Conservation (phyloP, 768 basidiomycete genomes). For the Suillus subalutaceus region DNA sequence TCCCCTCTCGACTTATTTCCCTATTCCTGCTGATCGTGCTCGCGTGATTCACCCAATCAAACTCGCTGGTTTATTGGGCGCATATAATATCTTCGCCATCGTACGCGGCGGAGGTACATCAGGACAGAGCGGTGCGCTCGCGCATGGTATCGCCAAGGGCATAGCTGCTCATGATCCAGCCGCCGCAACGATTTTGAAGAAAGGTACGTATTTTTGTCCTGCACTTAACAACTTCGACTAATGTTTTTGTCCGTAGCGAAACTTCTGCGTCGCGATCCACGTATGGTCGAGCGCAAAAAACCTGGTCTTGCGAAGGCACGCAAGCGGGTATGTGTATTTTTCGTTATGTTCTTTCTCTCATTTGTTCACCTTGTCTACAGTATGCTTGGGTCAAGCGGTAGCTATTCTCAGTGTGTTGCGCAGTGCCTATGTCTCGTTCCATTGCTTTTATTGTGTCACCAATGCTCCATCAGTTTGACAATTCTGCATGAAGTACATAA, state of each 20-base stretch:
- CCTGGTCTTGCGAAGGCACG: slow-evolving; percentile 90
- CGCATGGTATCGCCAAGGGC: slow-evolving; percentile 75
- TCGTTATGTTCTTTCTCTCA: background rate
- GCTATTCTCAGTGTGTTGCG: slow-evolving; percentile 8
- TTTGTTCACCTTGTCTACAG: slow-evolving; percentile 40
- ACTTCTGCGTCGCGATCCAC: slow-evolving; percentile 86
- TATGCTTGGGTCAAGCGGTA: slow-evolving; percentile 98
- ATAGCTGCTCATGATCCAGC: slow-evolving; percentile 72
- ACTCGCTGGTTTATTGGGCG: slow-evolving; percentile 80
- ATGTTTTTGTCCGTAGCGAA: slow-evolving; percentile 55
- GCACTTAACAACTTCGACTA: slow-evolving; percentile 4
- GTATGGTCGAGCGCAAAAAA: slow-evolving; percentile 99
- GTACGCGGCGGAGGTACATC: slow-evolving; percentile 88
- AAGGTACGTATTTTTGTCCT: slow-evolving; percentile 55
- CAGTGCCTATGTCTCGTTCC: background rate
- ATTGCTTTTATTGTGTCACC: background rate
- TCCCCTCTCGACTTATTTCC: slow-evolving; percentile 80
- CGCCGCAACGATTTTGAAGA: slow-evolving; percentile 64
- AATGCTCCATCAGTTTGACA: background rate
- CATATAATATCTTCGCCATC: slow-evolving; percentile 77
- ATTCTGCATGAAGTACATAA: background rate
- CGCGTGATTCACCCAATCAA: slow-evolving; percentile 82
- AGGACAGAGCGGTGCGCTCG: slow-evolving; percentile 89
- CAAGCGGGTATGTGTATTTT: slow-evolving; percentile 70
- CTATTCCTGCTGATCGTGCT: slow-evolving; percentile 75